These are phyloP conservation scores for Beauveria sp. DNA, from an alignment of 2,329 filamentous ascomycete genomes.

Conservation along the genomic window DNA sequence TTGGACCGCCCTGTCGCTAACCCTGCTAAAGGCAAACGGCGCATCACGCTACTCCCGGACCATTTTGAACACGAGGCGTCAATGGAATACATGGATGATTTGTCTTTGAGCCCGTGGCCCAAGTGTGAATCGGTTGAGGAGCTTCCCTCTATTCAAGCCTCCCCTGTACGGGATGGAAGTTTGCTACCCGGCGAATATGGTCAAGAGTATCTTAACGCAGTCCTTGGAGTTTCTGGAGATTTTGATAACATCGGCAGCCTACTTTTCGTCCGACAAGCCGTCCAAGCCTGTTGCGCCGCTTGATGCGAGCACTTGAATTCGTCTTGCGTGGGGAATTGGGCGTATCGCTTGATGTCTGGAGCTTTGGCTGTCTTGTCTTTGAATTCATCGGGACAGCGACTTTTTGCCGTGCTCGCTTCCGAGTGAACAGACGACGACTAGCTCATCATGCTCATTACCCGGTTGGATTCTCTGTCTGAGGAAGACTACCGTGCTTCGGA, in stretches of 20 bases:
- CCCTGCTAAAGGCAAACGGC: conserved; percentile 15
- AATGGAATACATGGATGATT: conserved; percentile 26
- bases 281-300: conserved; percentile 6
- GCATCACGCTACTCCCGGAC: conserved; percentile 23
- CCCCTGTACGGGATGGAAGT: conserved; percentile 16
- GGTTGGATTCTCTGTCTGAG: conserved; percentile 18
- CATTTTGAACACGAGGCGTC: conserved; percentile 22
- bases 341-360: conserved; percentile 20
- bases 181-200: conserved; percentile 32
- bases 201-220: conserved; percentile 33
- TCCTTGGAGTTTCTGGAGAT: conserved; percentile 17
- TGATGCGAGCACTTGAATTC: background rate
- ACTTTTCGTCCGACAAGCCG: conserved; percentile 19
- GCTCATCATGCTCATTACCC: conserved; percentile 15
- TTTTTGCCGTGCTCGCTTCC: conserved; percentile 18
- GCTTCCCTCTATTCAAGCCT: conserved; percentile 22
- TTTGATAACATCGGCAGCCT: conserved; percentile 13
- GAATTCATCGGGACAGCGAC: conserved; percentile 21
- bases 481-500: conserved; percentile 17
- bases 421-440: conserved; percentile 16
- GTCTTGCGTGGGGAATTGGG: background rate
- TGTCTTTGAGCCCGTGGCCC: conserved; percentile 25
- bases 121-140: conserved; percentile 29
- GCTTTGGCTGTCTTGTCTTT: conserved; percentile 25
- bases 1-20: conserved; percentile 14